A percentile compares a stretch with the other conserved stretches of the same genome.
phyloP scores from a whole-genome alignment of 169 alveolate genomes.

The Cryptosporidium ubiquitum region DNA sequence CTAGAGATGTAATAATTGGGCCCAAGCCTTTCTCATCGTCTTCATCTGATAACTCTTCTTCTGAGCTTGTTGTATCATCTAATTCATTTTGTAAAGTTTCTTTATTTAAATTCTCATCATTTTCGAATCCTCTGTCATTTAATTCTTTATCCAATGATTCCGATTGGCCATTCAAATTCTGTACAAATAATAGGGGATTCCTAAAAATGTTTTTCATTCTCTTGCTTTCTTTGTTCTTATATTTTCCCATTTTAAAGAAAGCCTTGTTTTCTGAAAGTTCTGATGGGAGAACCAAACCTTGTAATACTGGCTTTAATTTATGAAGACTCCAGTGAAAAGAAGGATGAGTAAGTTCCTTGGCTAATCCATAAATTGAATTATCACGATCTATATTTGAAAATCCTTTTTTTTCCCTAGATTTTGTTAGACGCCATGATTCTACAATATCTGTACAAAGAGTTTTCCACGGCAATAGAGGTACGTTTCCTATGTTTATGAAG shows the following conservation, averaged over 20 bases:
- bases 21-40: constrained; percentile 78
- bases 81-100: constrained; percentile 2
- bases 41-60: constrained; percentile 44
- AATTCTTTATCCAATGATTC: not conserved
- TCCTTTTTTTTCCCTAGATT: constrained; percentile 80
- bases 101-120: constrained; percentile 1
- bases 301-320: constrained; percentile 77
- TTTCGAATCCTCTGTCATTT: not conserved
- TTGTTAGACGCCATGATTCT: constrained; percentile 80
- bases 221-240: constrained; percentile 26
- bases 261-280: constrained; percentile 75
- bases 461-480: constrained; percentile 82
- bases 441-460: constrained; percentile 82
- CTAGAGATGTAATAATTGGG: constrained; percentile 80
- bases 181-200: constrained; percentile 49
- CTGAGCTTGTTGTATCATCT: constrained; percentile 26
- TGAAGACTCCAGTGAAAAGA: constrained; percentile 81
- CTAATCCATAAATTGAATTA: constrained; percentile 80
- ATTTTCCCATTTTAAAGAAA: constrained; percentile 26
- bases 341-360: constrained; percentile 82
- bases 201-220: constrained; percentile 33
- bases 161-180: constrained; percentile 13
- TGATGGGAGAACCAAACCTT: constrained; percentile 79
- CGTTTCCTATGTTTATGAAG: constrained; percentile 80
- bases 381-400: constrained; percentile 80